A percentile compares a stretch with the other conserved stretches of the same genome.
Evolutionary conservation across 805 yeast genomes (phyloP).

Genomic region (Saturnispora dispora): DNA sequence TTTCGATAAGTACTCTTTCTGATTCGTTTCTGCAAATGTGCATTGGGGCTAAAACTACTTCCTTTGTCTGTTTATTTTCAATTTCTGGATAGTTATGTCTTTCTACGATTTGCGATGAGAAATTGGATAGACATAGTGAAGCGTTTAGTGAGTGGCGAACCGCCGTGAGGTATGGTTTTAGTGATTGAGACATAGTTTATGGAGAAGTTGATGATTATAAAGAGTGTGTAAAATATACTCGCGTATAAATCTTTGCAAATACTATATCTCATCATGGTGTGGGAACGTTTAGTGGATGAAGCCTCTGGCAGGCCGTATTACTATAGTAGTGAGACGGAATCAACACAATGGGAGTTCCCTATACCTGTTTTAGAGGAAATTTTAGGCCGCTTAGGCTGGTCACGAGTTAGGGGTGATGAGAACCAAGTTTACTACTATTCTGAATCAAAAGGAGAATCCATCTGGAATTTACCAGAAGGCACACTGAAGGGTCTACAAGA

Average conservation of each 20-base stretch:
- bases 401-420: conserved; percentile 37
- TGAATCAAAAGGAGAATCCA: conserved; percentile 51
- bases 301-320: conserved; percentile 60
- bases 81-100: conserved; percentile 97
- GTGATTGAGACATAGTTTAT: conserved; percentile 72
- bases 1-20: conserved; percentile 87
- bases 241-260: background rate
- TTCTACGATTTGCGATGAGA: conserved; percentile 91
- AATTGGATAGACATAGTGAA: conserved; percentile 85
- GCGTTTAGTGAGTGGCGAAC: conserved; percentile 91
- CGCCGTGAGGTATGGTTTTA: conserved; percentile 89
- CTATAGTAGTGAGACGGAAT: conserved; percentile 53
- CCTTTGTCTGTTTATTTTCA: conserved; percentile 76
- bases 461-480: conserved; percentile 71
- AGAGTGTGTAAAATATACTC: background rate
- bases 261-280: conserved; percentile 22
- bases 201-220: background rate
- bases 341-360: conserved; percentile 80
- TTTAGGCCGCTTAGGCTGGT: conserved; percentile 35
- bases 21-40: conserved; percentile 87
- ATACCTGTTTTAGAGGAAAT: conserved; percentile 39
- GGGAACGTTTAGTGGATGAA: conserved; percentile 60
- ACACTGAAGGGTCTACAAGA: conserved; percentile 17
- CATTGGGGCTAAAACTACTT: conserved; percentile 81
- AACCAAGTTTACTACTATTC: conserved; percentile 63